Evolutionary conservation across 169 alveolate species (phyloP).

Genomic region (Plasmodium knowlesi): DNA sequence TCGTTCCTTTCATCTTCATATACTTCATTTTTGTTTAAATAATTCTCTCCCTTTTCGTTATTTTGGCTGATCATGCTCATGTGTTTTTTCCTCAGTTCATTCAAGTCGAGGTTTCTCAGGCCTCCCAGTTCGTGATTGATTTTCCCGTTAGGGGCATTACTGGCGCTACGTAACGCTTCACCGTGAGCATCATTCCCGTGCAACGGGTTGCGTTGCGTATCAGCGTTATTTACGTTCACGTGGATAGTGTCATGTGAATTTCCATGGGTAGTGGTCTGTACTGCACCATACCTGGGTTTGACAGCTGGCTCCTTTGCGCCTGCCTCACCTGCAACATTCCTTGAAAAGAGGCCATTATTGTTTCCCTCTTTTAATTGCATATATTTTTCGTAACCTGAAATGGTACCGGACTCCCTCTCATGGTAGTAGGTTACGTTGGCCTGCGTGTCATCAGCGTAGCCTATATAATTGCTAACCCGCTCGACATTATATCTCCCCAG

Average conservation of each 20-base stretch:
- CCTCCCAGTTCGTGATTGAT: constrained; percentile 11
- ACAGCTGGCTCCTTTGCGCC: neutral
- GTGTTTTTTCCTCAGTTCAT: constrained; percentile 35
- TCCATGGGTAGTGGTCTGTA: neutral
- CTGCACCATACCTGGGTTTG: neutral
- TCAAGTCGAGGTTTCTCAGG: constrained; percentile 29
- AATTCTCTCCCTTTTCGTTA: constrained; percentile 1
- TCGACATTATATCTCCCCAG: constrained; percentile 12
- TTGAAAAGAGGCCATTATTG: constrained; percentile 1
- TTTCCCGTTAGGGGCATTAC: neutral
- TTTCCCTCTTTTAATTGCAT: constrained; percentile 19
- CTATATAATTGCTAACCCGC: constrained; percentile 28
- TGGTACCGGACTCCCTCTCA: constrained; percentile 3
- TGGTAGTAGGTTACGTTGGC: constrained; percentile 44
- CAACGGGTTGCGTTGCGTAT: neutral
- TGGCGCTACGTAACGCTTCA: neutral
- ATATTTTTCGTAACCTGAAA: constrained; percentile 64
- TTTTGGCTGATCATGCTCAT: constrained; percentile 6
- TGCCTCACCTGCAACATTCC: neutral
- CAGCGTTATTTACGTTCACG: neutral
- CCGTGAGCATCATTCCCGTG: neutral
- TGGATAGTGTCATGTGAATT: neutral
- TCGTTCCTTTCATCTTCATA: constrained; percentile 23
- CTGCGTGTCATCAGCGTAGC: constrained; percentile 60
- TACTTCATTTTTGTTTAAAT: constrained; percentile 3